Conservation (phyloP, 163 green algal species). For the Volvox carteri region DNA sequence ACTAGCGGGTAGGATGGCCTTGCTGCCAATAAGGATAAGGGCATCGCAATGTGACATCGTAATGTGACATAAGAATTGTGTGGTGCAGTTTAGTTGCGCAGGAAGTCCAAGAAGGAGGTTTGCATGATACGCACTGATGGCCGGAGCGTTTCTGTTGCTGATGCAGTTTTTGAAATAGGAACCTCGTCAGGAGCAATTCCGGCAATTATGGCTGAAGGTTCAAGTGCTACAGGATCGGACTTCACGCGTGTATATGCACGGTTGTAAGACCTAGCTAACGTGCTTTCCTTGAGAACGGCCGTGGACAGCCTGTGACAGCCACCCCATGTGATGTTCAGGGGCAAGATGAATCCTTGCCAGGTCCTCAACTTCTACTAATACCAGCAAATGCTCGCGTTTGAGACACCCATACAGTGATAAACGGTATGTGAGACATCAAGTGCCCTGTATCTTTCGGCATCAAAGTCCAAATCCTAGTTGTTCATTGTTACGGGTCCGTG, state of each 20-base stretch:
- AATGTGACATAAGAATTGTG: background rate
- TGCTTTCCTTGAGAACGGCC: too few species aligned
- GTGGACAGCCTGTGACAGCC: too few species aligned
- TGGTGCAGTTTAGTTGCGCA: conserved; percentile 22
- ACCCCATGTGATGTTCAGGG: too few species aligned
- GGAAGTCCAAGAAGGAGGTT: background rate
- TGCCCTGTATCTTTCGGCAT: too few species aligned
- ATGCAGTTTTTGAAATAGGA: background rate
- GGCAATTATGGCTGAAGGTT: background rate
- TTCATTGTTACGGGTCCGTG: too few species aligned
- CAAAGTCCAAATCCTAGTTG: too few species aligned
- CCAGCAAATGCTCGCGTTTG: too few species aligned
- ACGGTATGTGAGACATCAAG: too few species aligned
- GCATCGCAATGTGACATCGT: background rate
- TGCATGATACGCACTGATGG: background rate
- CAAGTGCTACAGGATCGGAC: background rate
- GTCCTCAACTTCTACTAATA: too few species aligned
- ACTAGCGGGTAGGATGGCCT: conserved; percentile 7
- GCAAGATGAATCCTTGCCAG: too few species aligned
- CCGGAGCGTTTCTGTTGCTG: background rate
- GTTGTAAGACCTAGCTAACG: background rate
- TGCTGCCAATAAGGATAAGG: background rate
- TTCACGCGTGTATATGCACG: background rate
- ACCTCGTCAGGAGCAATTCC: background rate
- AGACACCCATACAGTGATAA: too few species aligned